Base-by-base conservation (phyloP, 106 monocot genomes). In the Amphibolis antarctica region DNA sequence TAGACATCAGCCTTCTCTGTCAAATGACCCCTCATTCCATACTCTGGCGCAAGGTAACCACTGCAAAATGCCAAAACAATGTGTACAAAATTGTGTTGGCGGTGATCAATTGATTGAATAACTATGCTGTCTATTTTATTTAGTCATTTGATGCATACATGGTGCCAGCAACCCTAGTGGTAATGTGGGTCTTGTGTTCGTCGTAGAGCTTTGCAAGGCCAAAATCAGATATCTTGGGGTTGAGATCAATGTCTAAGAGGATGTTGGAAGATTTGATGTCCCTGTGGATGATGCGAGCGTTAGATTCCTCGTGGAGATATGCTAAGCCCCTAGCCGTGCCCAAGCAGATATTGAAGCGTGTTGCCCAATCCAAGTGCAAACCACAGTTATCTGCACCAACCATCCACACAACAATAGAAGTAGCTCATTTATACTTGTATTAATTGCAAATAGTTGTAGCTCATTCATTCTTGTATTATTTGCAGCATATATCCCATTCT, bases 111-210 rank as follows among this genome's bases (percentile, higher is more conserved):
- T n/a, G n/a, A n/a, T n/a, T n/a, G n/a, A n/a, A n/a, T n/a, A n/a
- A n/a, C n/a, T n/a, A n/a, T n/a, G n/a, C n/a, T n/a, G n/a, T n/a
- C n/a, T n/a, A n/a, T n/a, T n/a, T n/a, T n/a, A n/a, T n/a, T n/a
- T n/a, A n/a, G n/a, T n/a, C n/a, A n/a, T n/a, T n/a, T n/a, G n/a
- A 46, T 46, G 46, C 46, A 67, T 81, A 86, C 90, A 91, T 78
- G 71, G 86, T 86, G 24, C 90, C 90, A 17, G 83, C 90, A 74
- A 91, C 76, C 61, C 71, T 83, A 19, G 90, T 91, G 76, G 75
- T 86, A 36, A 86, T 79, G 58, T 91, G 90, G 23, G 81, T 91
- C 52, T 71, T 85, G 10, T 77, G 77, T n/a, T 82, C 79, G 66
- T 85, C 90, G 76, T 86, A 91, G 48, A 91, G 86, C 63, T 86